Evolutionary conservation across 2,329 filamentous ascomycete genomes (phyloP), one percentile per base, ranked within the genome.

Genomic region (Fusarium mundagurra): DNA sequence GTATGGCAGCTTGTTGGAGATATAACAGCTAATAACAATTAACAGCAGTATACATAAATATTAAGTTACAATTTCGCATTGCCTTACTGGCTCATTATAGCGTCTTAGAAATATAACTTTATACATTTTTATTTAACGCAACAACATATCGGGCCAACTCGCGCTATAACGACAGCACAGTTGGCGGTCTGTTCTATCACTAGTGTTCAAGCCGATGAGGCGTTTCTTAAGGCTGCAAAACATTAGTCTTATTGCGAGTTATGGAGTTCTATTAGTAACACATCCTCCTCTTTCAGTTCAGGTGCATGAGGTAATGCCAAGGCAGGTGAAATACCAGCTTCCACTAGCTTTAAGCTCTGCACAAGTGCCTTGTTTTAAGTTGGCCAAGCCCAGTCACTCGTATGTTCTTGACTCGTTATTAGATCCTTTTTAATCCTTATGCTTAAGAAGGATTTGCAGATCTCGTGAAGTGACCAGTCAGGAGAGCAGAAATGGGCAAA

Each of bases 151-250:
- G 0, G 39, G 14, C 22, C 14, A 43, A n/a, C 9, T n/a, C 22
- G 22, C 41, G 17, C 41, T n/a, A n/a, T 6, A 43, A 43, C 14
- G 3, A n/a, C 22, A 11, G 39, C 3, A 43, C 41, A 43, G 22
- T 43, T 6, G 13, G 6, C 14, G 8, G 13, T n/a, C 14, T 43
- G 8, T n/a, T n/a, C 14, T 1, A 0, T n/a, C 6, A n/a, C 39
- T 9, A 1, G 39, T n/a, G 8, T n/a, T 20, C 6, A n/a, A 43
- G 41, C 14, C 6, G 3, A 43, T n/a, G 22, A 43, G 14, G 41
- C 41, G 16, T n/a, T n/a, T 43, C 3, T n/a, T n/a, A 17, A n/a
- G 14, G 41, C 22, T 17, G 6, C 9, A n/a, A 39, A 39, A 12
- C 10, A 39, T 39, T 11, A 39, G 18, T 12, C 10, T 39, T 39